Evolutionary conservation across 441 rosid genomes (phyloP).

Genomic region (Daphne laureola): DNA sequence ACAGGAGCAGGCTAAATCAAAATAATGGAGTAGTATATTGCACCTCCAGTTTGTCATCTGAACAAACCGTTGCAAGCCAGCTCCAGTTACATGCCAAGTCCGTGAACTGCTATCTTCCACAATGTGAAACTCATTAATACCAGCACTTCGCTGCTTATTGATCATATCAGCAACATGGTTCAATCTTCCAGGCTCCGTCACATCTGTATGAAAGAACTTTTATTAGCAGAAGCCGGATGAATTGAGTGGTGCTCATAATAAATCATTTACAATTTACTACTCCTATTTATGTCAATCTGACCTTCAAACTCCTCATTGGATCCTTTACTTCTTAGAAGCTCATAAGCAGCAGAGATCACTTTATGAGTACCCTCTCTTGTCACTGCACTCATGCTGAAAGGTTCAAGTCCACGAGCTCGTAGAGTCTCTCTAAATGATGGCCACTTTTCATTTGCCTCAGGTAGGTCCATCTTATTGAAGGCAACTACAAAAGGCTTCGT

Average conservation of each 20-base stretch:
- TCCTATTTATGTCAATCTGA: slow-evolving; percentile 12
- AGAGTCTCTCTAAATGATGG: slow-evolving; percentile 54
- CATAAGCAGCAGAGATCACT: slow-evolving; percentile 60
- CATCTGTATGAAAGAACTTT: slow-evolving; percentile 17
- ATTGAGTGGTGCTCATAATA: no score
- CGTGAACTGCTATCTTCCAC: slow-evolving; percentile 42
- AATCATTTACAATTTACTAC: neutral
- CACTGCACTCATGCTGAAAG: slow-evolving; percentile 87
- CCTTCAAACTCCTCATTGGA: slow-evolving; percentile 50
- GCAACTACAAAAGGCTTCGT: slow-evolving; percentile 87
- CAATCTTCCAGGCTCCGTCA: slow-evolving; percentile 33
- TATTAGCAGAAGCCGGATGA: no score
- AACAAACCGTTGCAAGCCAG: slow-evolving; percentile 83
- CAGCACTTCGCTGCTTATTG: slow-evolving; percentile 52
- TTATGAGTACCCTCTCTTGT: slow-evolving; percentile 66
- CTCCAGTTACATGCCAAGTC: slow-evolving; percentile 75
- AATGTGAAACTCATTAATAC: slow-evolving; percentile 77
- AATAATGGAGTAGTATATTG: slow-evolving; percentile 13
- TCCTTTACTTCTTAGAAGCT: slow-evolving; percentile 50
- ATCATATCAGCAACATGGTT: slow-evolving; percentile 78
- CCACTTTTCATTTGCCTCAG: slow-evolving; percentile 77
- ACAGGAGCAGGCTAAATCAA: neutral
- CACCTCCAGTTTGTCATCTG: slow-evolving; percentile 98
- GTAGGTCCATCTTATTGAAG: slow-evolving; percentile 90
- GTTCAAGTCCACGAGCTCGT: slow-evolving; percentile 56